A percentile compares a stretch with the other conserved stretches of the same genome.
Evolutionary conservation across 495 filamentous ascomycete species (phyloP).

Genomic region (Penicillium fimorum): DNA sequence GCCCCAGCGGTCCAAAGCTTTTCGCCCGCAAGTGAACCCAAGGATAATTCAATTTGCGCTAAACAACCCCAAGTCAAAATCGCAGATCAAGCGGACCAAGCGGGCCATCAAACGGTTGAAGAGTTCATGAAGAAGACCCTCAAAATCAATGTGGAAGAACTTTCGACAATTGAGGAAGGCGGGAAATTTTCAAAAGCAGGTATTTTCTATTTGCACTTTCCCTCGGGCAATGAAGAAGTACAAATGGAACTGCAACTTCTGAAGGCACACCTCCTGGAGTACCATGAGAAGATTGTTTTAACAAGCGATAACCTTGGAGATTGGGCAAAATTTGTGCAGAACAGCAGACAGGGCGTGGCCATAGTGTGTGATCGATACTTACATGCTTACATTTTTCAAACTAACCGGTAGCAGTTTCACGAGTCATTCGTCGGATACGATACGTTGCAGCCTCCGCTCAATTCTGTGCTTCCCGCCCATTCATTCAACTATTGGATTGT

Average conservation of each 20-base stretch:
- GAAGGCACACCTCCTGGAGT: slow-evolving; percentile 32
- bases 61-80: not conserved
- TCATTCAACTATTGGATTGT: slow-evolving; percentile 39
- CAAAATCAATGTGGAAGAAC: slow-evolving; percentile 20
- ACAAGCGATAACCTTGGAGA: slow-evolving; percentile 31
- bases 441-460: slow-evolving; percentile 23
- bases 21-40: not conserved
- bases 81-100: not conserved
- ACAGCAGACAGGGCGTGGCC: slow-evolving; percentile 34
- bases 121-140: slow-evolving; percentile 12
- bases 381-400: not conserved
- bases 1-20: not conserved
- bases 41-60: not conserved
- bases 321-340: slow-evolving; percentile 41
- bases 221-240: slow-evolving; percentile 17
- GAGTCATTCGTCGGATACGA: slow-evolving; percentile 34
- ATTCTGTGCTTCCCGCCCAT: slow-evolving; percentile 23
- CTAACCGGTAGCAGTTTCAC: slow-evolving; percentile 38
- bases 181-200: slow-evolving; percentile 18
- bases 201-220: slow-evolving; percentile 42
- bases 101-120: not conserved
- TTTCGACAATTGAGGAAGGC: slow-evolving; percentile 17
- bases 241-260: slow-evolving; percentile 29
- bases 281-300: slow-evolving; percentile 29
- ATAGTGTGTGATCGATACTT: slow-evolving; percentile 34